Base-by-base conservation (phyloP, 1,284 basidiomycete genomes). In the Naganishia albida region DNA sequence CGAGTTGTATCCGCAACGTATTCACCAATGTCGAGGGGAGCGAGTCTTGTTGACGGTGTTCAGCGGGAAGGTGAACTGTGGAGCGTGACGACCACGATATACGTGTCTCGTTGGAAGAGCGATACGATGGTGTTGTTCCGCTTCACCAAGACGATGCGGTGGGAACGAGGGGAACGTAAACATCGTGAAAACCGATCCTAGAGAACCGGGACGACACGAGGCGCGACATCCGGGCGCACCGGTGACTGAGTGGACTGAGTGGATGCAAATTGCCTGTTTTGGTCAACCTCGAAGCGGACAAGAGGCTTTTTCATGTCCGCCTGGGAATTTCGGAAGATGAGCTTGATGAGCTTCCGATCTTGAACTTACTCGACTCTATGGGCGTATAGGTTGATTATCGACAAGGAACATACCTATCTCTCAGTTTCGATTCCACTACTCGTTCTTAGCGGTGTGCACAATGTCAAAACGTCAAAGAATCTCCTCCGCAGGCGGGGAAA, bases 381-480 rank as follows among this genome's bases (percentile, higher is more conserved):
- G 16, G 6, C 42, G 42, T 15, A 18, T 16, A 16, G 34, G 10
- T n/a, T n/a, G n/a, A n/a, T n/a, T n/a, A n/a, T n/a, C n/a, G n/a
- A n/a, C n/a, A n/a, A n/a, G n/a, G n/a, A n/a, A n/a, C n/a, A n/a
- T n/a, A n/a, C n/a, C n/a, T 34, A 34, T 43, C 13, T 43, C 42
- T 18, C n/a, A 6, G 16, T 15, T 15, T 43, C 16, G 6, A 15
- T 20, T 20, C 3, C 13, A 43, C 4, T 15, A 20, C 42, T 43
- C 42, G 3, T 43, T 15, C 7, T 43, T 43, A 20, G 3, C 34
- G 10, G 6, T 34, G 34, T 8, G 16, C 34, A 50, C 10, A 1
- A 60, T 60, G 57, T 60, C 57, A 8, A 60, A 50, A n/a, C 57
- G 57, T 16, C 57, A 60, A 26, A 46, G 57, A 8, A 39, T 60